Percentiles rank a stretch among this genome's conserved stretches.
These are phyloP conservation scores for Zygotorulaspora mrakii DNA, from an alignment of 1,139 yeast species.

Conservation along the genomic window DNA sequence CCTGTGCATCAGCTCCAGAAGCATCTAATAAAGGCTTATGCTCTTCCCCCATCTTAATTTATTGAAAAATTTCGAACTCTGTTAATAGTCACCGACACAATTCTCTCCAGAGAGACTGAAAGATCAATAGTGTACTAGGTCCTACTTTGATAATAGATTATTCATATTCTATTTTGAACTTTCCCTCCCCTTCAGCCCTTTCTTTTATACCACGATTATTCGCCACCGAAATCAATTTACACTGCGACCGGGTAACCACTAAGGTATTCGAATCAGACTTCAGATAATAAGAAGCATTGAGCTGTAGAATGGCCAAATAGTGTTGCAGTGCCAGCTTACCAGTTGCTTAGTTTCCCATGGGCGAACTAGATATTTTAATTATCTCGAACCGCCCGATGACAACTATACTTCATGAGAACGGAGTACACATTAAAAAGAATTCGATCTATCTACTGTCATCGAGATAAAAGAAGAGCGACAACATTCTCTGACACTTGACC, in stretches of 20 bases:
- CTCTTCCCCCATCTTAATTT: conserved; percentile 36
- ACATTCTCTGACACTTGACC: no score
- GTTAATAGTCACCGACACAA: conserved; percentile 1
- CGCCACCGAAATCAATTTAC: conserved; percentile 11
- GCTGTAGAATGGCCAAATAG: no score
- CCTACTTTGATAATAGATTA: background rate
- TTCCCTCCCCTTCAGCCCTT: conserved; percentile 1
- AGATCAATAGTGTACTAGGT: background rate
- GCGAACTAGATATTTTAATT: no score
- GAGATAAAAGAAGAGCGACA: no score
- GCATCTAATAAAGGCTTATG: conserved; percentile 48
- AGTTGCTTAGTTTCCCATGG: no score
- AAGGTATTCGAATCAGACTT: no score
- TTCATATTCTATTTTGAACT: background rate
- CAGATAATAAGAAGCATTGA: no score
- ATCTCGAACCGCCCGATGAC: no score
- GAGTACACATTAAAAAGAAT: no score
- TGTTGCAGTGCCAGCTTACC: no score
- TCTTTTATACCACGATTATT: conserved; percentile 9
- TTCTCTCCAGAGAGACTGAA: conserved; percentile 1
- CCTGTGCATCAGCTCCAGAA: conserved; percentile 49
- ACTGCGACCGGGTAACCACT: background rate
- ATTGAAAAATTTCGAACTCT: conserved; percentile 2
- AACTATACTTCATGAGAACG: no score
- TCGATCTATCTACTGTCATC: no score